Evolutionary conservation across 176 grass and related monocot species (phyloP), one percentile per base, ranked within the genome.

Genomic region (Microstegium vimineum): DNA sequence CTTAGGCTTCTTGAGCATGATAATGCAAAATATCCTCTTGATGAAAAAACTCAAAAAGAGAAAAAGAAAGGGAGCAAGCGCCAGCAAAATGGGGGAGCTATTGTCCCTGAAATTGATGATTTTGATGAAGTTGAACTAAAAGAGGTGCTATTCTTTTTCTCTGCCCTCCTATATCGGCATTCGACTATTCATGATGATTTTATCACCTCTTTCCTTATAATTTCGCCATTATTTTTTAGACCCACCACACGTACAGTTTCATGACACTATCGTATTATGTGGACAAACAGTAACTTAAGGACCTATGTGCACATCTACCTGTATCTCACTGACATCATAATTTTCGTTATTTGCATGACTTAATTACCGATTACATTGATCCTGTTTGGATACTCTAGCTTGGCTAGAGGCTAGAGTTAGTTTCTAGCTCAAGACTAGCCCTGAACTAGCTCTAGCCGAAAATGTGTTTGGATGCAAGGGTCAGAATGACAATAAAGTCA

Each of bases 11-110:
- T 97, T 33, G 88, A 93, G 86, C 90, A 94, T 27, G 92, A 97
- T 74, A 97, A 94, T 87, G 92, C 90, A 35, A 94, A 94, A 82
- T 97, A 97, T 78, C 95, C 95, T 40, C 40, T 94, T 64, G 88
- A 94, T 68, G 90, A 85, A 63, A 92, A 87, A 77, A 25, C 60
- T 87, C 85, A 87, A 28, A 87, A 89, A 80, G 89, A 91, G 67
- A 98, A 94, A 81, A 94, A 86, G 87, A 88, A 90, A 86, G 83
- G 75, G 22, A 79, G 27, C 52, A 98, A 91, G 81, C 76, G 42
- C 32, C 49, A 74, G 37, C 31, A 37, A 60, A 91, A 84, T 79
- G 88, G 64, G 7, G 76, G 72, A 85, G 10, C 81, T 18, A 4
- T 49, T 84, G 16, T 93, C 67, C 90, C 90, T 82, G 92, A 94